Base-by-base conservation (phyloP, 352 stramenopile species). In the Pelagophyceae sp. region DNA sequence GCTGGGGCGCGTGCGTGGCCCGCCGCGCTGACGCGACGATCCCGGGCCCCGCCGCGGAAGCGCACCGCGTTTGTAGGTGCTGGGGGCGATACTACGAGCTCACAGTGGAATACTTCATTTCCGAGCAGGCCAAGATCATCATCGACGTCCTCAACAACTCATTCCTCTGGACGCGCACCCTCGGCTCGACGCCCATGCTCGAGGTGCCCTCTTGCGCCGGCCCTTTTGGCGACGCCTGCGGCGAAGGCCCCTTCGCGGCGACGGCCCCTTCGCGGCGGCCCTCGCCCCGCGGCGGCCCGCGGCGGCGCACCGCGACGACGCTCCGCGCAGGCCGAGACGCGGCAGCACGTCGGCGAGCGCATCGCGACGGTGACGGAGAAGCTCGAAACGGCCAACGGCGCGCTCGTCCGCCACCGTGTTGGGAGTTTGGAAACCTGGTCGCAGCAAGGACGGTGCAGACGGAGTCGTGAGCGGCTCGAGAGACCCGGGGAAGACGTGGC, bases 41-140 rank as follows among this genome's bases (percentile, higher is more conserved):
- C 45, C 45, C 45, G 45, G 32, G 63, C 63, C 31, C 63, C 32
- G 23, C 23, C 37, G 20, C 11, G 23, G 0, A 23, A 23, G 23
- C 31, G 31, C 45, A 54, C 45, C 11, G 45, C 11, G n/a, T n/a
- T n/a, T n/a, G n/a, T n/a, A n/a, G n/a, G n/a, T 90, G 86, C 79
- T 90, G 82, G 78, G 83, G 81, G 76, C 76, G 88, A 35, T 98
- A 98, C 83, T 98, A 98, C 84, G 89, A 90, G 77, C 85, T 98
- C 0, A 85, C 96, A 76, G 91, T 98, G 38, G 93, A 98, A 80
- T 98, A 98, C 84, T 98, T 97, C 84, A 98, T 98, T 92, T 96
- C 88, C 72, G 88, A 85, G 23, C 83, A 96, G 29, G 91, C 92
- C 11, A 91, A 92, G 19, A 88, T 91, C 77, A 91, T 98, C 35